A percentile compares a stretch with the other conserved stretches of the same genome.
These are phyloP conservation scores for Fusarium algeriense DNA, from an alignment of 2,329 filamentous ascomycete genomes.

Conservation along the genomic window DNA sequence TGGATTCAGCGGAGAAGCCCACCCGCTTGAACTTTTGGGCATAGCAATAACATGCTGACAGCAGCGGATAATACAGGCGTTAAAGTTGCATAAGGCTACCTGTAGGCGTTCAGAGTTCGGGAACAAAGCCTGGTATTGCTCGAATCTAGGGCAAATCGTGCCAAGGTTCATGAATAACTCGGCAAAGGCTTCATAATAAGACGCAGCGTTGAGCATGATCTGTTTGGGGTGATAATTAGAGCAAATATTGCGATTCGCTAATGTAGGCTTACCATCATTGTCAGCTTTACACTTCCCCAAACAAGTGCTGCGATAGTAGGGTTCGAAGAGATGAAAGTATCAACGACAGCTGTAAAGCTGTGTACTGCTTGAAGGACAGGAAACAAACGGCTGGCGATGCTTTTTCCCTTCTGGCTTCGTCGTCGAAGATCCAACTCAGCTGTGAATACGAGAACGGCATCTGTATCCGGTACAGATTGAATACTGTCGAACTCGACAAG, in stretches of 20 bases:
- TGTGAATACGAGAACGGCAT: conserved; percentile 52
- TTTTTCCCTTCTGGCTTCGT: conserved; percentile 38
- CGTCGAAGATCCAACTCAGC: conserved; percentile 48
- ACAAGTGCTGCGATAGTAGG: conserved; percentile 55
- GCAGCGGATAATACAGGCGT: conserved; percentile 52
- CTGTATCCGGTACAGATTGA: conserved; percentile 42
- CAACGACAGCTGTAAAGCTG: conserved; percentile 53
- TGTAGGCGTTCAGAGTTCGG: conserved; percentile 51
- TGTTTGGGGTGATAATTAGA: conserved; percentile 16
- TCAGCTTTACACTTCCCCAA: conserved; percentile 59
- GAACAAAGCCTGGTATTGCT: conserved; percentile 54
- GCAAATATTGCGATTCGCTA: too few relatives aligned
- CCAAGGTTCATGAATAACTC: conserved; percentile 53
- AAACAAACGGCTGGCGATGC: conserved; percentile 48
- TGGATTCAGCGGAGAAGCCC: conserved; percentile 1
- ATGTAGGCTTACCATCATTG: neutral
- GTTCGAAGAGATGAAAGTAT: conserved; percentile 54
- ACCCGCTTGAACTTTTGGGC: conserved; percentile 13
- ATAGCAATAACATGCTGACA: conserved; percentile 46
- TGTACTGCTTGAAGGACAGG: conserved; percentile 53
- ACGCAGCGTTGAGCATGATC: conserved; percentile 51
- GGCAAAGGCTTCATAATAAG: conserved; percentile 56
- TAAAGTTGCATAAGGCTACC: conserved; percentile 51
- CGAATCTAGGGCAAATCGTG: conserved; percentile 51
- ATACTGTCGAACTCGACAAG: neutral